phyloP scores from a whole-genome alignment of 805 yeast genomes.

The Torulaspora gathmanii region DNA sequence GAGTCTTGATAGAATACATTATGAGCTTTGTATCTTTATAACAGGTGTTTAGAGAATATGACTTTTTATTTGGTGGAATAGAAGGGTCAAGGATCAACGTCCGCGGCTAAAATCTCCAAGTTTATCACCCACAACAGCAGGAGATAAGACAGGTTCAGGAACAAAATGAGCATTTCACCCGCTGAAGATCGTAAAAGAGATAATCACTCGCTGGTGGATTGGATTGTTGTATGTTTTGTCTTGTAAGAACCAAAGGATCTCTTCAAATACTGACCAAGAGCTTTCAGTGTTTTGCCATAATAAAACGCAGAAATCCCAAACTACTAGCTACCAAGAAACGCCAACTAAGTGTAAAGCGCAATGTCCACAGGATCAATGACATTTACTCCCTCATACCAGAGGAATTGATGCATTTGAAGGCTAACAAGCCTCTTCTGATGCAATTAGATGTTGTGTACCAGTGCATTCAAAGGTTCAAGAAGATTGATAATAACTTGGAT shows the following conservation, averaged over 20 bases:
- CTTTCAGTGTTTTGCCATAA: constrained; percentile 24
- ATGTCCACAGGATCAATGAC: background rate
- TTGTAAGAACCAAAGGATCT: background rate
- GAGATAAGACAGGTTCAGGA: background rate
- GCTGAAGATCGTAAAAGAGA: background rate
- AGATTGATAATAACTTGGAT: constrained; percentile 7
- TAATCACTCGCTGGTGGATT: constrained; percentile 7
- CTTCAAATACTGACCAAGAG: background rate
- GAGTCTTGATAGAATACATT: constrained; percentile 6
- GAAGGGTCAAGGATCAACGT: background rate
- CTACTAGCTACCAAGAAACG: constrained; percentile 12
- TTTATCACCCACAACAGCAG: background rate
- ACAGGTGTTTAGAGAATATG: background rate
- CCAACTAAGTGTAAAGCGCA: background rate
- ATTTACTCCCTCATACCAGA: constrained; percentile 5
- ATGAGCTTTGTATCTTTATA: background rate
- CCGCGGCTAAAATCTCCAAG: constrained; percentile 5
- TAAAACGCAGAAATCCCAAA: constrained; percentile 21
- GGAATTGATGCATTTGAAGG: constrained; percentile 6
- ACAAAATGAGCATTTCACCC: background rate
- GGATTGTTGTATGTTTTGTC: constrained; percentile 14
- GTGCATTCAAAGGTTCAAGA: constrained; percentile 1
- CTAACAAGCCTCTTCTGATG: constrained; percentile 6
- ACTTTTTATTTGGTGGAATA: background rate
- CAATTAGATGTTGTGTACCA: constrained; percentile 8